phyloP scores from a whole-genome alignment of 179 eudicot genomes.

The Camellia oleifera region DNA sequence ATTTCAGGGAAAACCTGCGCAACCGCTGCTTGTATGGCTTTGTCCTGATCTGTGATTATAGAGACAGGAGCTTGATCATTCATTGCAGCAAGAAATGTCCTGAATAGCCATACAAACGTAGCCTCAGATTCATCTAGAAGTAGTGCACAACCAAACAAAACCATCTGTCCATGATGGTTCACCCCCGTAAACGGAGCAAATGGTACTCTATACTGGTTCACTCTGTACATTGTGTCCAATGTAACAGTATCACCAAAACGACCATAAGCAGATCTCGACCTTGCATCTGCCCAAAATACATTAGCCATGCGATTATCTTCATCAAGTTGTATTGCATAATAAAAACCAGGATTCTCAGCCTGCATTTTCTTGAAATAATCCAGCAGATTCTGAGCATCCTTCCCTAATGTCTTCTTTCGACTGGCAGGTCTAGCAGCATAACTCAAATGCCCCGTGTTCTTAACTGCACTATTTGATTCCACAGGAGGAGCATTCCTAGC shows the following conservation, averaged over 20 bases:
- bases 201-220: slow-evolving; percentile 65
- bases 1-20: slow-evolving; percentile 59
- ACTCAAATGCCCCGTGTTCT: slow-evolving; percentile 35
- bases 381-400: slow-evolving; percentile 79
- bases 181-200: slow-evolving; percentile 85
- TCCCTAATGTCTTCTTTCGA: slow-evolving; percentile 61
- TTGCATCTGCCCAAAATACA: slow-evolving; percentile 88
- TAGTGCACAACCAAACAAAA: slow-evolving; percentile 80
- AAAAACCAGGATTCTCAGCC: slow-evolving; percentile 92
- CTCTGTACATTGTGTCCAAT: slow-evolving; percentile 63
- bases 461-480: slow-evolving; percentile 40
- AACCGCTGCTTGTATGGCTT: slow-evolving; percentile 58
- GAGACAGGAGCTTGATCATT: slow-evolving; percentile 63
- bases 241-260: slow-evolving; percentile 80
- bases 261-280: slow-evolving; percentile 74
- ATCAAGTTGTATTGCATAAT: slow-evolving; percentile 85
- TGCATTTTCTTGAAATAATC: slow-evolving; percentile 89
- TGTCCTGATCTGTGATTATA: slow-evolving; percentile 64
- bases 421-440: slow-evolving; percentile 33
- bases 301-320: slow-evolving; percentile 78
- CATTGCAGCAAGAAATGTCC: slow-evolving; percentile 86
- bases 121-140: slow-evolving; percentile 89
- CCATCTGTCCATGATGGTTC: slow-evolving; percentile 78
- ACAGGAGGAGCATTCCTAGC: slow-evolving; percentile 39
- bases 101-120: slow-evolving; percentile 76